Evolutionary conservation across 345 rosid species (phyloP).

Genomic region (Eucalyptus camaldulensis): DNA sequence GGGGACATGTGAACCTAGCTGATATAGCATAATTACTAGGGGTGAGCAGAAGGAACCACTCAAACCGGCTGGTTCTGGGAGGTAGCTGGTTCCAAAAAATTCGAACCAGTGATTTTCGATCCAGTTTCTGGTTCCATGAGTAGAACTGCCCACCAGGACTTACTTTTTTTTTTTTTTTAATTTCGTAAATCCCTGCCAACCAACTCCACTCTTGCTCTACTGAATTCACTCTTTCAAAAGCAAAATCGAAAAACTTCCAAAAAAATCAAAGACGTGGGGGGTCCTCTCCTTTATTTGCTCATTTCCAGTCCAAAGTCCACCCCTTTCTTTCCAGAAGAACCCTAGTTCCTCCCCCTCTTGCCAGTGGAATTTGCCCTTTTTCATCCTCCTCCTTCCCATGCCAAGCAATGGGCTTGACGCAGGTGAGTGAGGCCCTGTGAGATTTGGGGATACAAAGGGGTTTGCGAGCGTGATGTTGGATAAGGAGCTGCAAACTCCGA

Average conservation of each 20-base stretch:
- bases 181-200: background rate
- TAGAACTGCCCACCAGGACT: background rate
- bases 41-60: background rate
- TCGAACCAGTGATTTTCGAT: background rate
- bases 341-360: background rate
- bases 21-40: background rate
- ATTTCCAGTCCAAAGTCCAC: background rate
- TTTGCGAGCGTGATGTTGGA: slow-evolving; percentile 4
- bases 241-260: background rate
- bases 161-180: too few relatives aligned
- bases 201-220: background rate
- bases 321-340: background rate
- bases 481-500: slow-evolving; percentile 16
- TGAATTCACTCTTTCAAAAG: background rate
- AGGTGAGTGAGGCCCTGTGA: background rate
- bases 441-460: background rate
- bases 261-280: background rate
- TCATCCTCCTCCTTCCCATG: background rate
- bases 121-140: background rate
- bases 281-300: background rate
- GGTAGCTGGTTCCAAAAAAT: background rate
- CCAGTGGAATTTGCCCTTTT: background rate
- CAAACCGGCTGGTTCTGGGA: background rate
- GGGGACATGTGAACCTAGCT: background rate
- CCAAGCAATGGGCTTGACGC: background rate